Evolutionary conservation across 257 asterid genomes (phyloP), one percentile per base, ranked within the genome.

Genomic region (Thymus quinquecostatus): DNA sequence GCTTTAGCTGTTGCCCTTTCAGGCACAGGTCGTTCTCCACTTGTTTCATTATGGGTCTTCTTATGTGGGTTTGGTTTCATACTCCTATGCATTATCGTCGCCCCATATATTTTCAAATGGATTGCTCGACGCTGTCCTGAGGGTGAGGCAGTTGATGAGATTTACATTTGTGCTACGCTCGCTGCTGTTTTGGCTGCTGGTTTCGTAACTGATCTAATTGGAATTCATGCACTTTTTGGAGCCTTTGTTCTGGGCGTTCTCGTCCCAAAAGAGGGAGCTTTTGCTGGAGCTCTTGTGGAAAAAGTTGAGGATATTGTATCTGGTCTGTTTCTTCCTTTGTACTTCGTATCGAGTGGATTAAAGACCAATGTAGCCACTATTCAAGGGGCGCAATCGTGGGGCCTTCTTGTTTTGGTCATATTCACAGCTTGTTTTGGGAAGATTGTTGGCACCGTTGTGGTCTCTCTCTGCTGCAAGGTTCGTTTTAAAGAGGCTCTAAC

Each of bases 141-240:
- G 43, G 94, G 94, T 1, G 94, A 87, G 79, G 84, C 88, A 0
- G 94, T 85, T 55, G 83, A 85, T 45, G 94, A 87, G 86, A 78
- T 85, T 36, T 87, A 85, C 28, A 79, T 87, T 14, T 87, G 94
- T 64, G 89, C 75, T 49, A 85, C 91, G 5, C 56, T 87, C 60
- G 91, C 78, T 33, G 86, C 83, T 21, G 89, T 87, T 27, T 69
- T 87, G 81, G 94, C 89, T 21, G 94, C 94, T 4, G 85, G 89
- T 29, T 83, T 87, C 59, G 86, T 85, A 29, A 87, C 94, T 4
- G 94, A 87, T 73, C 64, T 78, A 1, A 85, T 85, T 41, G 94
- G 94, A 27, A 87, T 87, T 54, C 94, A 87, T 47, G 94, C 91
- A n/a, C 76, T 87, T 33, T 87, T 87, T 8, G 94, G 94, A 60